phyloP scores from a whole-genome alignment of 176 grass and related monocot species.

The Alloteropsis semialata region DNA sequence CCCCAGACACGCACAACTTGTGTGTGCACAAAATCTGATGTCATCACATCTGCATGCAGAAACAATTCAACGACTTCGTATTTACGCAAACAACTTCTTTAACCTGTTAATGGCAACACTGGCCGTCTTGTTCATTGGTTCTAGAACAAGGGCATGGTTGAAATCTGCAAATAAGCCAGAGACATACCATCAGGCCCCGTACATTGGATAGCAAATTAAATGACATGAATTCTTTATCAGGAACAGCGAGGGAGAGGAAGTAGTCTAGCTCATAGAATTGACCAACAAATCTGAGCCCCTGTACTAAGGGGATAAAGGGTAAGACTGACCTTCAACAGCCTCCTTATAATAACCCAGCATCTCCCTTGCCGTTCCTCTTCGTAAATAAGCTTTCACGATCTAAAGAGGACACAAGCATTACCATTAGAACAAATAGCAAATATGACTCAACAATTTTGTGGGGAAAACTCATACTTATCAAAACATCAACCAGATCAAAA shows the following conservation, averaged over 20 bases:
- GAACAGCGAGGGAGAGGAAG: not conserved
- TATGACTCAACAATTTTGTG: not conserved
- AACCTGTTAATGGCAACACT: slow-evolving; percentile 63
- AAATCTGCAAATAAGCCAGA: slow-evolving; percentile 72
- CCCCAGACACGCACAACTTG: slow-evolving; percentile 27
- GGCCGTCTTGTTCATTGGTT: slow-evolving; percentile 94
- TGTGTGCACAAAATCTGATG: slow-evolving; percentile 5
- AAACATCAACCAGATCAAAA: not conserved
- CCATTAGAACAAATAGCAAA: not conserved
- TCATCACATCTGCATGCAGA: slow-evolving; percentile 6
- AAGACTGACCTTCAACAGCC: slow-evolving; percentile 80
- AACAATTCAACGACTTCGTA: not conserved
- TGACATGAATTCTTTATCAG: not conserved
- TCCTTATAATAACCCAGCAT: slow-evolving; percentile 94
- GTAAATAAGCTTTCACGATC: slow-evolving; percentile 95
- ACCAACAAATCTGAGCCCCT: not conserved
- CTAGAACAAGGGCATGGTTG: slow-evolving; percentile 85
- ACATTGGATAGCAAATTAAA: not conserved
- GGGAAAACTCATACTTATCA: not conserved
- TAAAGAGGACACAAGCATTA: slow-evolving; percentile 21
- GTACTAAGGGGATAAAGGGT: not conserved
- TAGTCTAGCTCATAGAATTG: not conserved
- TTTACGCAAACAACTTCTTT: slow-evolving; percentile 87
- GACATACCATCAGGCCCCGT: not conserved
- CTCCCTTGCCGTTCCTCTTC: slow-evolving; percentile 92